Percentiles rank a stretch among this genome's conserved stretches.
These are phyloP conservation scores for Capronia coronata DNA, from an alignment of 2,329 filamentous ascomycete genomes.

Conservation along the genomic window DNA sequence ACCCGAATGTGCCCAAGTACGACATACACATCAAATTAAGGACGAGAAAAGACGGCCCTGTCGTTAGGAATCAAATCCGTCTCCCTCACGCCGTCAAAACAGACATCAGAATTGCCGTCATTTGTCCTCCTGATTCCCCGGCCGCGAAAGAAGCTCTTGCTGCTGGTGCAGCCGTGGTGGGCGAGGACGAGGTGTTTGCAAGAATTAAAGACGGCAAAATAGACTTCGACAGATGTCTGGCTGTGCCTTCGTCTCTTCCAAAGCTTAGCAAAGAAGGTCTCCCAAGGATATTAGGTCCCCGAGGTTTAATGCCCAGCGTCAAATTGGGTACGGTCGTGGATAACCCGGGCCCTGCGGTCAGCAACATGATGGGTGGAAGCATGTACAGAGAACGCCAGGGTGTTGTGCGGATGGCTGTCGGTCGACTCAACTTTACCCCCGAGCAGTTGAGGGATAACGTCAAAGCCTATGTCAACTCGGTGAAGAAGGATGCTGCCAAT, in stretches of 20 bases:
- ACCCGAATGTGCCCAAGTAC: slow-evolving; percentile 71
- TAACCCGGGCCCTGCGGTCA: slow-evolving; percentile 67
- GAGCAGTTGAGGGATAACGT: slow-evolving; percentile 81
- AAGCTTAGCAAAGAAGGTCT: slow-evolving; percentile 76
- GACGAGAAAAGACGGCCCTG: slow-evolving; percentile 76
- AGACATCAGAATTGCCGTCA: slow-evolving; percentile 80
- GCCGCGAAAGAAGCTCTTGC: slow-evolving; percentile 65
- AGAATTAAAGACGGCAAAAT: slow-evolving; percentile 68
- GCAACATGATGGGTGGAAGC: slow-evolving; percentile 73
- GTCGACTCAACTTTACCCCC: slow-evolving; percentile 81
- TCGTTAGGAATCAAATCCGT: slow-evolving; percentile 78
- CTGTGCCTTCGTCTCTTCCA: slow-evolving; percentile 68
- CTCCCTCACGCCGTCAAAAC: slow-evolving; percentile 87
- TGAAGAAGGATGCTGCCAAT: slow-evolving; percentile 69
- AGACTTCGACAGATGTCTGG: slow-evolving; percentile 83
- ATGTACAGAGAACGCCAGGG: slow-evolving; percentile 82
- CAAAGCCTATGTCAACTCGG: slow-evolving; percentile 63
- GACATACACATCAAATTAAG: slow-evolving; percentile 78
- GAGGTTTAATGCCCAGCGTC: slow-evolving; percentile 82
- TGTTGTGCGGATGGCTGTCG: slow-evolving; percentile 81
- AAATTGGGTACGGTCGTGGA: slow-evolving; percentile 86
- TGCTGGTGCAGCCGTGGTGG: slow-evolving; percentile 75
- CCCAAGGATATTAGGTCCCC: slow-evolving; percentile 76
- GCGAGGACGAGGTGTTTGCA: slow-evolving; percentile 79
- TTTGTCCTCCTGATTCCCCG: slow-evolving; percentile 74